Conservation (phyloP, 306 rosid species). For the Calophaca sinica region DNA sequence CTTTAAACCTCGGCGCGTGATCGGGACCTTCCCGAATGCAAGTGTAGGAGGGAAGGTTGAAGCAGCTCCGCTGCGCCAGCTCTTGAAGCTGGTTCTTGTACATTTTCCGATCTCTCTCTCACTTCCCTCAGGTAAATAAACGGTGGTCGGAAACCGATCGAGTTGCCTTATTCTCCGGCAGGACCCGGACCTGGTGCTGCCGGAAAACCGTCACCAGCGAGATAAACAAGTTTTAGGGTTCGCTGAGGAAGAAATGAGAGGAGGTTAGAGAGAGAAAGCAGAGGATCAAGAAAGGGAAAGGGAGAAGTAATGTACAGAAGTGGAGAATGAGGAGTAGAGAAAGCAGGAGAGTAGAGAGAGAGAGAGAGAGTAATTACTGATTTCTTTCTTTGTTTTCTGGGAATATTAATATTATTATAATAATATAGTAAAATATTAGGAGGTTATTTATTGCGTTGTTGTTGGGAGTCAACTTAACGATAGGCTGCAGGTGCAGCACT, state of each 20-base stretch:
- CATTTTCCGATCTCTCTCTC: slow-evolving; percentile 64
- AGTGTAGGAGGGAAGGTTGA: slow-evolving; percentile 86
- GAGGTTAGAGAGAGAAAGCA: slow-evolving; percentile 14
- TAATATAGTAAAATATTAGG: slow-evolving; percentile 21
- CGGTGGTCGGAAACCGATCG: slow-evolving; percentile 56
- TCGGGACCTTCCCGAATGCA: slow-evolving; percentile 94
- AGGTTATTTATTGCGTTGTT: slow-evolving; percentile 60
- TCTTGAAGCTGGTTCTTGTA: slow-evolving; percentile 99
- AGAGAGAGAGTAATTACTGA: neutral
- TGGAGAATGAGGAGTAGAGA: neutral
- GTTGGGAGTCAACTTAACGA: slow-evolving; percentile 71
- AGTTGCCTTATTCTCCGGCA: slow-evolving; percentile 41
- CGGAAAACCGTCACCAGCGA: slow-evolving; percentile 41
- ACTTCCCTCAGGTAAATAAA: neutral
- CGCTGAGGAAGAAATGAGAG: slow-evolving; percentile 29
- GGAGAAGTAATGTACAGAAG: neutral
- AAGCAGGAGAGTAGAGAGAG: neutral
- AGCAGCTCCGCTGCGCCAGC: slow-evolving; percentile 98
- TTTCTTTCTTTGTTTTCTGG: slow-evolving; percentile 9
- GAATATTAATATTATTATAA: slow-evolving; percentile 8
- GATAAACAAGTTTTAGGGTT: slow-evolving; percentile 50
- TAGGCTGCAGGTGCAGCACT: slow-evolving; percentile 43
- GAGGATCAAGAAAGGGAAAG: neutral
- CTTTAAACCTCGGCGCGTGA: slow-evolving; percentile 94
- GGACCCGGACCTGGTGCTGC: slow-evolving; percentile 16